phyloP scores from a whole-genome alignment of 2,329 filamentous ascomycete genomes.

The Incumbomyces delicatus region DNA sequence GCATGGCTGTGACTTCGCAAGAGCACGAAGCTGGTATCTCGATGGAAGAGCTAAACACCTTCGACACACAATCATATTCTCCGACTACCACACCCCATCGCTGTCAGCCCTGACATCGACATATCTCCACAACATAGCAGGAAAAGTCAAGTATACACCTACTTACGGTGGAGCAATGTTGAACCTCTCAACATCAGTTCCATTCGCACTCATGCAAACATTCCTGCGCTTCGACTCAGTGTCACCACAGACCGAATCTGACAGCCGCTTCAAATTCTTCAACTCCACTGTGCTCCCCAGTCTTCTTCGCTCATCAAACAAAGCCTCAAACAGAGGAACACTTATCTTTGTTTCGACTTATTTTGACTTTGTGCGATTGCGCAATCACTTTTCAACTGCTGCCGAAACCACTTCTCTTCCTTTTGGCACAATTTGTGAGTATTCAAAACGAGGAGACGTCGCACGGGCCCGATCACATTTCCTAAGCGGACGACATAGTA shows the following conservation, averaged over 20 bases:
- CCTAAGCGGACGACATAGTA: constrained; percentile 65
- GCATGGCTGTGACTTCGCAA: constrained; percentile 87
- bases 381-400: constrained; percentile 80
- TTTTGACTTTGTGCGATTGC: constrained; percentile 85
- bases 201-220: constrained; percentile 66
- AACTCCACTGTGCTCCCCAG: constrained; percentile 67
- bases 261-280: constrained; percentile 86
- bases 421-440: constrained; percentile 83
- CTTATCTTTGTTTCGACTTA: constrained; percentile 88
- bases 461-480: constrained; percentile 83
- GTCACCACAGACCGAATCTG: constrained; percentile 65
- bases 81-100: constrained; percentile 79
- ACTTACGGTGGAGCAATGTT: constrained; percentile 64
- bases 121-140: constrained; percentile 70
- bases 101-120: constrained; percentile 68
- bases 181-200: constrained; percentile 45
- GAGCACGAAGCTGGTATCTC: constrained; percentile 86
- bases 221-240: constrained; percentile 75
- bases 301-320: constrained; percentile 57
- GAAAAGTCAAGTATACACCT: constrained; percentile 63
- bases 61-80: constrained; percentile 75
- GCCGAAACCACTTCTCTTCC: constrained; percentile 46
- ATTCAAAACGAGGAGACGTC: constrained; percentile 67
- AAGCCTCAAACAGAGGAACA: constrained; percentile 54
- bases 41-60: constrained; percentile 71